These are phyloP conservation scores for Piper betle DNA, from an alignment of 164 flowering plant species.

Conservation along the genomic window DNA sequence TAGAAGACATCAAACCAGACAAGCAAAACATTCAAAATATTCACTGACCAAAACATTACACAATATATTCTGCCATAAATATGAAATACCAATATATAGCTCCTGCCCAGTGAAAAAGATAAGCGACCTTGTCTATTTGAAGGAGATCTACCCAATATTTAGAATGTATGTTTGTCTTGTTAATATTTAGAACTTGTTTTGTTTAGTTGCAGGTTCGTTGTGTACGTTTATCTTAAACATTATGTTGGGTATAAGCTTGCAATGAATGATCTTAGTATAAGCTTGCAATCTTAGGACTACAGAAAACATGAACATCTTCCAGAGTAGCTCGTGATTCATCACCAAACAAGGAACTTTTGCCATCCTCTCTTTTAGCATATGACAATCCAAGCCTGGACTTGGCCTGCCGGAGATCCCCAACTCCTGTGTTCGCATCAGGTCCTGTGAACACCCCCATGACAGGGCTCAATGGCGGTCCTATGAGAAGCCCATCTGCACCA, in stretches of 20 bases:
- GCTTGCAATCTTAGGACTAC: slow-evolving; percentile 84
- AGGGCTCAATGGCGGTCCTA: slow-evolving; percentile 83
- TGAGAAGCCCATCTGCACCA: slow-evolving; percentile 88
- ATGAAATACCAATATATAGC: no score
- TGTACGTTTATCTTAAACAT: not conserved
- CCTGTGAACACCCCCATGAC: slow-evolving; percentile 94
- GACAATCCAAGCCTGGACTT: slow-evolving; percentile 83
- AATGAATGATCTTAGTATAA: slow-evolving; percentile 28
- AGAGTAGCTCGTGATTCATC: slow-evolving; percentile 55
- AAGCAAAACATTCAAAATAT: no score
- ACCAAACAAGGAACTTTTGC: slow-evolving; percentile 80
- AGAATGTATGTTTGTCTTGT: no score
- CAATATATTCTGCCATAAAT: no score
- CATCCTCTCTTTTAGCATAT: slow-evolving; percentile 82
- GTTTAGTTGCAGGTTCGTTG: not conserved
- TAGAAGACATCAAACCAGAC: no score
- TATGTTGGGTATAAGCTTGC: no score
- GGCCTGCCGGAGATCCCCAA: slow-evolving; percentile 75
- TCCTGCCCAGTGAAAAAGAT: no score
- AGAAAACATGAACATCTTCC: slow-evolving; percentile 68
- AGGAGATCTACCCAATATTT: no score
- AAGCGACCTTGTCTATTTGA: no score
- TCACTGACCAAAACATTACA: no score
- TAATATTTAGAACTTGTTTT: no score
- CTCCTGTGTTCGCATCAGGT: slow-evolving; percentile 74